Evolutionary conservation across 306 rosid species (phyloP), one percentile per base, ranked within the genome.

Genomic region (Abrus pulchellus): DNA sequence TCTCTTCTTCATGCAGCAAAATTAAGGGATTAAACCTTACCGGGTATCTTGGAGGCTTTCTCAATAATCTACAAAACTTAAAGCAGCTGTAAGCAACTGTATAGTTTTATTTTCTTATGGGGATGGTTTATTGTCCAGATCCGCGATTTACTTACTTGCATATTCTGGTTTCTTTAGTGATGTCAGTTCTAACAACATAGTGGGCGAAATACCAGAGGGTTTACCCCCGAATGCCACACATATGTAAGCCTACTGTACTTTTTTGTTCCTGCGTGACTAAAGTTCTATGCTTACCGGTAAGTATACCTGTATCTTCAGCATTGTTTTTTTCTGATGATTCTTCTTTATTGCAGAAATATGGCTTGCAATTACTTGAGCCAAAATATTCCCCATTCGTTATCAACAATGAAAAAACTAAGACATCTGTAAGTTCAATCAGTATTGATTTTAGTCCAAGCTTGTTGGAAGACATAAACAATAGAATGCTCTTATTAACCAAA

Each of bases 211-310:
- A 88, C 94, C 99, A 14, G 53, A 59, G 5, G 81, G 68, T 70
- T 87, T 95, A 60, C 98, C 99, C 14, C 96, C 94, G 27, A 90
- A 88, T 85, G 97, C 88, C 67, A 93, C 96, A 83, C 92, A 90
- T 64, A 93, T 95, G 98, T 95, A 88, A 86, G 92, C 55, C 80
- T 33, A 43, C 9, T 79, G 32, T 43, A 68, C 74, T 29, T 68
- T 54, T 13, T 64, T 45, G 32, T 81, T 69, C 5, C 27, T 41
- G n/a, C n/a, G 48, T 57, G 36, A 59, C 63, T 54, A 48, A 64
- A 4, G 73, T 74, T 60, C 32, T 56, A 4, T 67, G 41, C 47
- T 65, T 11, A 1, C 9, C 53, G 53, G 34, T 63, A 20, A 59
- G 64, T 41, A 40, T 50, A 52, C 14, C 34, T 33, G 49, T 33